Conservation (phyloP, 2,329 filamentous ascomycete species). For the Ceratocystis eucalypticola region DNA sequence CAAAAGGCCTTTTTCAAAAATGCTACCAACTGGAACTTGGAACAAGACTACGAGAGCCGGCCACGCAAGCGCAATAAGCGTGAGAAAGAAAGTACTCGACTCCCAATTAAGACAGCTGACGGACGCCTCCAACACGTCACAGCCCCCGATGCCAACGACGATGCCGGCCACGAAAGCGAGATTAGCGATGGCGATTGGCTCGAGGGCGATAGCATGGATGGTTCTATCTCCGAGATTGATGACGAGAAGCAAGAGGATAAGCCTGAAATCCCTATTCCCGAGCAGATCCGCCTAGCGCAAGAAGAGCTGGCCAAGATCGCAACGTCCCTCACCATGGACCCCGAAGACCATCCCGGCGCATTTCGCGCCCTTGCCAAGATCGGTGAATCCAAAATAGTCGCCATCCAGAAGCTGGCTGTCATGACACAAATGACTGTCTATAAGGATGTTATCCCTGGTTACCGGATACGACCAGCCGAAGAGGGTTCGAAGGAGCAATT, state of each 20-base stretch:
- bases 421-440: slow-evolving; percentile 81
- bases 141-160: slow-evolving; percentile 47
- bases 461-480: slow-evolving; percentile 71
- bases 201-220: slow-evolving; percentile 39
- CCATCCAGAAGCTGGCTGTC: slow-evolving; percentile 74
- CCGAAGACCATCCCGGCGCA: slow-evolving; percentile 72
- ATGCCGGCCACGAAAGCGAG: slow-evolving; percentile 40
- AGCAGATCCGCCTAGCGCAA: slow-evolving; percentile 77
- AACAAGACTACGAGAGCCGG: slow-evolving; percentile 77
- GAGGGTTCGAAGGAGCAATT: slow-evolving; percentile 68
- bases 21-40: slow-evolving; percentile 75
- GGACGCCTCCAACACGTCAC: slow-evolving; percentile 51
- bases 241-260: slow-evolving; percentile 35
- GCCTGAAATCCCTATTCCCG: slow-evolving; percentile 55
- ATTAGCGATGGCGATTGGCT: slow-evolving; percentile 44
- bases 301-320: slow-evolving; percentile 84
- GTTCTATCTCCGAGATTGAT: slow-evolving; percentile 37
- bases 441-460: slow-evolving; percentile 92
- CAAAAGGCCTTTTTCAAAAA: slow-evolving; percentile 57
- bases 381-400: slow-evolving; percentile 52
- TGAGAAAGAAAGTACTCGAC: slow-evolving; percentile 54
- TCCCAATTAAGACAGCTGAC: slow-evolving; percentile 78
- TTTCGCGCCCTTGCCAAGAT: slow-evolving; percentile 68
- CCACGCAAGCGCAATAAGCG: slow-evolving; percentile 65
- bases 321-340: slow-evolving; percentile 70